Percentiles rank a stretch among this genome's conserved stretches.
These are phyloP conservation scores for Ceratocystis cacaofunesta DNA, from an alignment of 2,329 filamentous ascomycete genomes.

Conservation along the genomic window DNA sequence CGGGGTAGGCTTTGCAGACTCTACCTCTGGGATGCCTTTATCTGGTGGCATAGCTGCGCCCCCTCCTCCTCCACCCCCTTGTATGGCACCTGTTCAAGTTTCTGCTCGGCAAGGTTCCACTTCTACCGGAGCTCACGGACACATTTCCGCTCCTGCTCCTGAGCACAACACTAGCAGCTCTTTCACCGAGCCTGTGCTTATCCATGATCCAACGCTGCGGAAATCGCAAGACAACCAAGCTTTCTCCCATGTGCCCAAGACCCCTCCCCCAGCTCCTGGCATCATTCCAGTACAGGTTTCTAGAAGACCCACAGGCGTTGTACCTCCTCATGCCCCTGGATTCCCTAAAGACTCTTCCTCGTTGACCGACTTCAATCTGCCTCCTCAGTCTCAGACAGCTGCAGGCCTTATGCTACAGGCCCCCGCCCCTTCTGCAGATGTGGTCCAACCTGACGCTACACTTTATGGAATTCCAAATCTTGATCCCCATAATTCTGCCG, in stretches of 20 bases:
- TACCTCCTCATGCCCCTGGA: background rate
- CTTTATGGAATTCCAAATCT: background rate
- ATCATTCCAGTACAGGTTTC: conserved; percentile 8
- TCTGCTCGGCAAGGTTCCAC: background rate
- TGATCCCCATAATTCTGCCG: background rate
- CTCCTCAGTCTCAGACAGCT: background rate
- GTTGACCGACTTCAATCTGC: background rate
- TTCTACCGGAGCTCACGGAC: background rate
- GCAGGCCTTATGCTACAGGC: background rate
- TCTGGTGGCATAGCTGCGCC: background rate
- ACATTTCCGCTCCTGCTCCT: no score
- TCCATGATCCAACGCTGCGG: background rate
- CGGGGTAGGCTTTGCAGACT: background rate
- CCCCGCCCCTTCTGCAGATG: background rate
- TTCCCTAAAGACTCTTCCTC: background rate
- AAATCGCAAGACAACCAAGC: background rate
- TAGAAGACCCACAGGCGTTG: background rate
- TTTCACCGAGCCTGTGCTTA: background rate
- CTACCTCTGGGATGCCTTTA: background rate
- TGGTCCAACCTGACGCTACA: background rate
- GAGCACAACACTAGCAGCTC: no score
- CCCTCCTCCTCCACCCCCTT: background rate
- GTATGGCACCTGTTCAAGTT: background rate
- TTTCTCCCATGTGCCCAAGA: background rate
- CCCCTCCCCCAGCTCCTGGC: conserved; percentile 7